Evolutionary conservation across 805 yeast species (phyloP).

Genomic region (Candida maesae): DNA sequence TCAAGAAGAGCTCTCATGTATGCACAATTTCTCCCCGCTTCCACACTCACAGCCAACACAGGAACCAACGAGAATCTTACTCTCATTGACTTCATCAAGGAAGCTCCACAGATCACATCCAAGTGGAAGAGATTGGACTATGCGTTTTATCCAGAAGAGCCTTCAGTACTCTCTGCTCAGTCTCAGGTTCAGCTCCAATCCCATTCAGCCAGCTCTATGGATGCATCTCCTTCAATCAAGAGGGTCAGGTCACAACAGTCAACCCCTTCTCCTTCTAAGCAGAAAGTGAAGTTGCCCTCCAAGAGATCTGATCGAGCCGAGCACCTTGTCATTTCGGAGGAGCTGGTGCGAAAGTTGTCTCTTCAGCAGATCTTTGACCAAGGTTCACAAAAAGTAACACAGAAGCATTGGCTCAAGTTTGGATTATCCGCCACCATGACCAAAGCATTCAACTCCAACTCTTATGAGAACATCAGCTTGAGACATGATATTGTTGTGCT

Average conservation of each 20-base stretch:
- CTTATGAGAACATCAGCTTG: slow-evolving; percentile 48
- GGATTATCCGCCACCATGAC: slow-evolving; percentile 59
- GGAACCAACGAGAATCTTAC: slow-evolving; percentile 37
- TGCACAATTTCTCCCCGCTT: slow-evolving; percentile 52
- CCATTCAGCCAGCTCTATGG: slow-evolving; percentile 5
- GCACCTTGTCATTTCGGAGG: slow-evolving; percentile 48
- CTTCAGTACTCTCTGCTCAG: no score
- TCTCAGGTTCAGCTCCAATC: background rate
- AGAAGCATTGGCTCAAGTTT: slow-evolving; percentile 60
- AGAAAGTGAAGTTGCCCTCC: slow-evolving; percentile 12
- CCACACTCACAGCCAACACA: slow-evolving; percentile 32
- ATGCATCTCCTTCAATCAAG: slow-evolving; percentile 16
- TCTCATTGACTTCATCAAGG: slow-evolving; percentile 43
- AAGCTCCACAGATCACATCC: slow-evolving; percentile 43
- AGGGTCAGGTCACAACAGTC: slow-evolving; percentile 11
- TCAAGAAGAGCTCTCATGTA: slow-evolving; percentile 36
- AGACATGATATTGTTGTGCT: slow-evolving; percentile 58
- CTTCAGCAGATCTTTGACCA: slow-evolving; percentile 61
- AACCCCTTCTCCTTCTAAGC: slow-evolving; percentile 21
- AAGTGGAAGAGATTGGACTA: slow-evolving; percentile 55
- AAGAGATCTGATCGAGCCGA: slow-evolving; percentile 40
- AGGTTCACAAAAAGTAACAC: slow-evolving; percentile 55
- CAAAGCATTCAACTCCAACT: slow-evolving; percentile 62
- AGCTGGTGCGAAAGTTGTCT: slow-evolving; percentile 49
- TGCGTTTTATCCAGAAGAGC: slow-evolving; percentile 40